phyloP scores from a whole-genome alignment of 306 rosid genomes.

The Inga laurina region DNA sequence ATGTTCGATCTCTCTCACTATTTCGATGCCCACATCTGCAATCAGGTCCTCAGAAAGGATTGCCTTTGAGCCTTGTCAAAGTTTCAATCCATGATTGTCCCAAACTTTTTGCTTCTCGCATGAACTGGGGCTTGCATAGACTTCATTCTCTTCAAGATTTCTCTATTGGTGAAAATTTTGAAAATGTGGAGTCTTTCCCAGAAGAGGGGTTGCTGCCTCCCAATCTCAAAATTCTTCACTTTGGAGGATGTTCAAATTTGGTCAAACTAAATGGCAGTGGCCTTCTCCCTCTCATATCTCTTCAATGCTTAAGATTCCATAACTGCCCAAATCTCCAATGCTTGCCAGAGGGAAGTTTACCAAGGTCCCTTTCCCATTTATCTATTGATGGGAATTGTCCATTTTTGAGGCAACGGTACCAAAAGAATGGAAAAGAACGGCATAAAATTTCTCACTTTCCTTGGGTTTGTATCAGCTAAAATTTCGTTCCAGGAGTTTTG shows the following conservation, averaged over 20 bases:
- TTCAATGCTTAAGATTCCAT: accelerated
- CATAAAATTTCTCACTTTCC: not conserved
- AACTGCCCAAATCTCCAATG: conserved; percentile 1
- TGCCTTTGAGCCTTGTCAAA: not conserved
- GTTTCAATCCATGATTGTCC: not conserved
- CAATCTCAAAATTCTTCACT: not conserved
- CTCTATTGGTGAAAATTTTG: not conserved
- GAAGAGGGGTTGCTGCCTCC: conserved; percentile 21
- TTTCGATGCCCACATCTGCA: conserved; percentile 29
- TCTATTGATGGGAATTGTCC: not conserved
- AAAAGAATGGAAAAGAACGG: not conserved
- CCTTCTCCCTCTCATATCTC: conserved; percentile 35
- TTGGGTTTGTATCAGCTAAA: too few relatives aligned
- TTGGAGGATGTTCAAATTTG: not conserved
- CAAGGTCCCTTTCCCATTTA: not conserved
- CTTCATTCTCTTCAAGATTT: not conserved
- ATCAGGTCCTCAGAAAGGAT: not conserved
- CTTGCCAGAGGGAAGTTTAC: not conserved
- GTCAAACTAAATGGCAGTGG: conserved; percentile 15
- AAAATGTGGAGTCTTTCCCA: conserved; percentile 12
- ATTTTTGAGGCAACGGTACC: not conserved
- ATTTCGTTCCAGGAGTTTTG: not conserved
- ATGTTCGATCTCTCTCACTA: not conserved
- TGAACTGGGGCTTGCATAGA: not conserved
- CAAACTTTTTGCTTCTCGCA: not conserved